These are phyloP conservation scores for Gigaspora rosea DNA, from an alignment of 192 early-diverging fungal species.

Conservation along the genomic window DNA sequence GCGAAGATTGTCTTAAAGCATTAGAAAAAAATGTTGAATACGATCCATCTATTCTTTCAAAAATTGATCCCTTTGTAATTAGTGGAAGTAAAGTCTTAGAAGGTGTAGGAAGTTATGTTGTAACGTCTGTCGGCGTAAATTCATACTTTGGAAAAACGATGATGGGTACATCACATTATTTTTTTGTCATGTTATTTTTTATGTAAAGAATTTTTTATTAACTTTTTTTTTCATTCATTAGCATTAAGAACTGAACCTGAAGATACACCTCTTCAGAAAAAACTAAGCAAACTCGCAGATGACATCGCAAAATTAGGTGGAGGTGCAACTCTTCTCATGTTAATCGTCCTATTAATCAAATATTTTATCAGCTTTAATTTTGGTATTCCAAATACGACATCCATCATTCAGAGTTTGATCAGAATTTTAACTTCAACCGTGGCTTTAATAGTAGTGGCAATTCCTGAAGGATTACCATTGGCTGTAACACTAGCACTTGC, in stretches of 20 bases:
- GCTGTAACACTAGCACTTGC: conserved; percentile 96
- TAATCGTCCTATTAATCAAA: conserved; percentile 83
- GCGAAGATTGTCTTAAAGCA: conserved; percentile 47
- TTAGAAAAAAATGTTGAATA: conserved; percentile 39
- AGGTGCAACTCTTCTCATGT: conserved; percentile 82
- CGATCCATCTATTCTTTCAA: conserved; percentile 34
- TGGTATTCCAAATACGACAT: conserved; percentile 46
- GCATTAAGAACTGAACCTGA: conserved; percentile 80
- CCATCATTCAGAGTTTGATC: conserved; percentile 66
- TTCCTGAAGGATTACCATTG: conserved; percentile 96
- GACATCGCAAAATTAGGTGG: conserved; percentile 92
- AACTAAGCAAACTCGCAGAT: conserved; percentile 87
- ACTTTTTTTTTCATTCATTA: neutral
- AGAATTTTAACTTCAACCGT: conserved; percentile 88
- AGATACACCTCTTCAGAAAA: conserved; percentile 90
- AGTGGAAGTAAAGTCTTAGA: conserved; percentile 92
- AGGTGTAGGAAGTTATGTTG: conserved; percentile 84
- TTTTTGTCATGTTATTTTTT: neutral
- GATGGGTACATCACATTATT: conserved; percentile 52
- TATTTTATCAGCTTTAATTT: conserved; percentile 69
- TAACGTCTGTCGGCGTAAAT: conserved; percentile 82
- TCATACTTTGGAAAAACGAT: conserved; percentile 89
- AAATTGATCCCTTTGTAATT: conserved; percentile 81
- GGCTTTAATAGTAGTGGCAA: conserved; percentile 95
- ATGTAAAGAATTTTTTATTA: neutral